Percentiles rank a stretch among this genome's conserved stretches.
Evolutionary conservation across 148 eudicot species (phyloP).

Genomic region (Pharnaceum exiguum): DNA sequence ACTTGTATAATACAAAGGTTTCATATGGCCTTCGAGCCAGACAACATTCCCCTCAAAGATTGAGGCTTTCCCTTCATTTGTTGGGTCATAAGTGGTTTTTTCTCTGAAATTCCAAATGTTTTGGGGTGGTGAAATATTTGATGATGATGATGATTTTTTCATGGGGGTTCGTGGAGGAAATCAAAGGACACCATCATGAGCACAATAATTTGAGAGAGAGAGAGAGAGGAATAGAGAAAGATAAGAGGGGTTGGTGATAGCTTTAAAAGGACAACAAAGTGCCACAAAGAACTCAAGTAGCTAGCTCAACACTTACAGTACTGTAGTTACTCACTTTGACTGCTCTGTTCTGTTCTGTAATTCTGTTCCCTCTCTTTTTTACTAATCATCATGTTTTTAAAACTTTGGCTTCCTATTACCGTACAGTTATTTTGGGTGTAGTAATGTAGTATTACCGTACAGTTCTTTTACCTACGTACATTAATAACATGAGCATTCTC

Average conservation of each 20-base stretch:
- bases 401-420: too few relatives aligned
- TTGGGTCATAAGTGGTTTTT: background rate
- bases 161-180: slow-evolving; percentile 21
- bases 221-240: slow-evolving; percentile 1
- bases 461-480: too few relatives aligned
- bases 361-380: too few relatives aligned
- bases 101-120: background rate
- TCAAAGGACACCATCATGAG: slow-evolving; percentile 34
- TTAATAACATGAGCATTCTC: too few relatives aligned
- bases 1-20: too few relatives aligned
- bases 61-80: slow-evolving; percentile 20
- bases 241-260: background rate
- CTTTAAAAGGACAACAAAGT: slow-evolving; percentile 1
- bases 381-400: too few relatives aligned
- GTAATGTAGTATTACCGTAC: too few relatives aligned
- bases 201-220: slow-evolving; percentile 33
- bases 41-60: slow-evolving; percentile 50
- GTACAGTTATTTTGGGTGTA: too few relatives aligned
- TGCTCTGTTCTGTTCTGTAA: too few relatives aligned
- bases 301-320: too few relatives aligned
- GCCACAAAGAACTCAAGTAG: slow-evolving; percentile 12
- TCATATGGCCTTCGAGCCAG: slow-evolving; percentile 46
- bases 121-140: background rate
- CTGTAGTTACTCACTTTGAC: too few relatives aligned
- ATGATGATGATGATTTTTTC: background rate